Percentiles rank a stretch among this genome's conserved stretches.
phyloP scores from a whole-genome alignment of 768 basidiomycete species.

The Trametes cubensis region DNA sequence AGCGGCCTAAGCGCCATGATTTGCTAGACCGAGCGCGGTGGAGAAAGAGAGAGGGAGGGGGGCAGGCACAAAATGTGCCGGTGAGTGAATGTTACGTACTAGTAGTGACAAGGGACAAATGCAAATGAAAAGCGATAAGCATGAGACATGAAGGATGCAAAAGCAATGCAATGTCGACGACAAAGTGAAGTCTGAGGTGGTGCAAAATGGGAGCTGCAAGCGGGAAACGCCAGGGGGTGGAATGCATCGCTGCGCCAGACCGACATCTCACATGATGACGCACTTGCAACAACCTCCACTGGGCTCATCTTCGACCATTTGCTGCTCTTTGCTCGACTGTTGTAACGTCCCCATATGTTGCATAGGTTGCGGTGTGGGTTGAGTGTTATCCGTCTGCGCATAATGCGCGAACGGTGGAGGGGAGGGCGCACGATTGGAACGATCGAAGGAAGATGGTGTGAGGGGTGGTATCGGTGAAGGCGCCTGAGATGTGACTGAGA shows the following conservation, averaged over 20 bases:
- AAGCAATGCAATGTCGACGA: neutral
- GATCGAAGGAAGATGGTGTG: slow-evolving; percentile 34
- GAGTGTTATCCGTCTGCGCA: slow-evolving; percentile 12
- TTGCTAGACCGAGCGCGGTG: neutral
- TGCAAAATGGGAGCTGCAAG: neutral
- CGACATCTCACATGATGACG: slow-evolving; percentile 70
- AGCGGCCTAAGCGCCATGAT: neutral
- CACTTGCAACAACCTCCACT: slow-evolving; percentile 78
- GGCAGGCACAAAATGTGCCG: neutral
- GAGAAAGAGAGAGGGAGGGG: slow-evolving; percentile 1
- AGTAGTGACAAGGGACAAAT: slow-evolving; percentile 19
- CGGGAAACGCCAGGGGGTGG: neutral
- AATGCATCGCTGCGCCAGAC: slow-evolving; percentile 1
- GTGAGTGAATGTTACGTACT: slow-evolving; percentile 9
- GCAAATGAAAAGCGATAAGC: slow-evolving; percentile 10
- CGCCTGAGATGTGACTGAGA: slow-evolving; percentile 18
- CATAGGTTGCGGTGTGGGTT: slow-evolving; percentile 19
- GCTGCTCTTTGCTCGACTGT: slow-evolving; percentile 20
- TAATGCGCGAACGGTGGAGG: slow-evolving; percentile 72
- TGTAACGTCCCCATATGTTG: slow-evolving; percentile 36
- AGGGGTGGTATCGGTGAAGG: slow-evolving; percentile 34
- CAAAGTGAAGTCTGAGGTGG: neutral
- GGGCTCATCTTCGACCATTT: slow-evolving; percentile 46
- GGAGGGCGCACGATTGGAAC: slow-evolving; percentile 44
- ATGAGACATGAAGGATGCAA: slow-evolving; percentile 13